These are phyloP conservation scores for Fomitiporia mediterranea DNA, from an alignment of 1,284 basidiomycete genomes.

Conservation along the genomic window DNA sequence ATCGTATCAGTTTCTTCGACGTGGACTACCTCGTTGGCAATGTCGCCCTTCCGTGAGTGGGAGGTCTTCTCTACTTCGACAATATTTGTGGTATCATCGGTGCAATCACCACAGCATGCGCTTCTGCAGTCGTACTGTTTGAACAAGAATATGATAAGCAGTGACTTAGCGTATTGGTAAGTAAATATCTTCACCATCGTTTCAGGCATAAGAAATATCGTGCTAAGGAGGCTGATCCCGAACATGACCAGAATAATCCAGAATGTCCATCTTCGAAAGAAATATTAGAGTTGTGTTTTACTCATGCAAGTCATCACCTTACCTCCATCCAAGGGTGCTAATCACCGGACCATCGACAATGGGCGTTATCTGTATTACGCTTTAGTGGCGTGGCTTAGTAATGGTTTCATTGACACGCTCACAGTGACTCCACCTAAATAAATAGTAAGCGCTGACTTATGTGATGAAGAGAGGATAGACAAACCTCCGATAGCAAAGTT, in stretches of 20 bases:
- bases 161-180: background rate
- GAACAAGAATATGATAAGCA: background rate
- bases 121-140: background rate
- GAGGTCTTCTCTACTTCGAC: too few species aligned
- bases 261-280: slow-evolving; percentile 14
- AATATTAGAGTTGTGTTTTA: too few species aligned
- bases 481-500: slow-evolving; percentile 6
- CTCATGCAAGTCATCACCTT: background rate
- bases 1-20: background rate
- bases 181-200: background rate
- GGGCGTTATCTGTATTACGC: slow-evolving; percentile 8
- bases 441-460: too few species aligned
- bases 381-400: too few species aligned
- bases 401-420: too few species aligned
- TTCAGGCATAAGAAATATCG: slow-evolving; percentile 15
- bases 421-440: too few species aligned
- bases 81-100: background rate
- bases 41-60: too few species aligned
- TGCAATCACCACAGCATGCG: background rate
- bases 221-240: slow-evolving; percentile 12
- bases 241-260: slow-evolving; percentile 17
- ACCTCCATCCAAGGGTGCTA: slow-evolving; percentile 9
- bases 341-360: slow-evolving; percentile 9
- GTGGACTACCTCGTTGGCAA: too few species aligned
- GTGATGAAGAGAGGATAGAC: background rate